These are phyloP conservation scores for Oryza rufipogon DNA, from an alignment of 176 grass and related monocot species.

Conservation along the genomic window DNA sequence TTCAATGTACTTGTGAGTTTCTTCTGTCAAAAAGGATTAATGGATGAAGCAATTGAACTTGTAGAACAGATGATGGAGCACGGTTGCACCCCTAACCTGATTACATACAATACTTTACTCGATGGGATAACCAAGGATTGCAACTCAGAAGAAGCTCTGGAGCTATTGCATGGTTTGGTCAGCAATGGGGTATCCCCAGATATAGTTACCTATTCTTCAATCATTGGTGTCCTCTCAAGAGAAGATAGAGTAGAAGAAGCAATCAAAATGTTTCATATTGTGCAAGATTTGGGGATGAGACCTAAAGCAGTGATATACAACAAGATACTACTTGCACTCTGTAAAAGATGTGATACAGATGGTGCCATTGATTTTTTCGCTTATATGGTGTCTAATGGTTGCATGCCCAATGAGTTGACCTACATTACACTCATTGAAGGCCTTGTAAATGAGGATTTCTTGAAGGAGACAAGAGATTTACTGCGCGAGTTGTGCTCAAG, in stretches of 20 bases:
- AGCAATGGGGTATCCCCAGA: slow-evolving; percentile 57
- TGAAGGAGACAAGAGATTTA: slow-evolving; percentile 47
- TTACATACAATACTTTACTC: slow-evolving; percentile 62
- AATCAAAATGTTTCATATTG: slow-evolving; percentile 44
- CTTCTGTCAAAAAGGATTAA: slow-evolving; percentile 62
- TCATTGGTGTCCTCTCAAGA: slow-evolving; percentile 54
- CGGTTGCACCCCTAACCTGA: slow-evolving; percentile 62
- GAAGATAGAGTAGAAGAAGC: slow-evolving; percentile 62
- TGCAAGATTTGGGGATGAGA: slow-evolving; percentile 65
- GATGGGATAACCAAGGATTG: slow-evolving; percentile 65
- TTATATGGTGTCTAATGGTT: slow-evolving; percentile 56
- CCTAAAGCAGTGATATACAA: slow-evolving; percentile 58
- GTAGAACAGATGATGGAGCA: slow-evolving; percentile 56
- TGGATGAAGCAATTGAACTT: slow-evolving; percentile 56
- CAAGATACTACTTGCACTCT: slow-evolving; percentile 59
- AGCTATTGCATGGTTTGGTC: slow-evolving; percentile 57
- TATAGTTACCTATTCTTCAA: slow-evolving; percentile 55
- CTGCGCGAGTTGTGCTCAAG: slow-evolving; percentile 39
- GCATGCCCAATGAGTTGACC: slow-evolving; percentile 57
- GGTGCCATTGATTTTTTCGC: slow-evolving; percentile 51
- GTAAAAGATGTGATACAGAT: slow-evolving; percentile 50
- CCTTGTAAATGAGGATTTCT: slow-evolving; percentile 52
- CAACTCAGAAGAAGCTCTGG: slow-evolving; percentile 53
- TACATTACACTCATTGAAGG: slow-evolving; percentile 69
- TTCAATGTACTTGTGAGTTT: slow-evolving; percentile 67